Evolutionary conservation across 257 asterid species (phyloP).

Genomic region (Pogostemon cablin): DNA sequence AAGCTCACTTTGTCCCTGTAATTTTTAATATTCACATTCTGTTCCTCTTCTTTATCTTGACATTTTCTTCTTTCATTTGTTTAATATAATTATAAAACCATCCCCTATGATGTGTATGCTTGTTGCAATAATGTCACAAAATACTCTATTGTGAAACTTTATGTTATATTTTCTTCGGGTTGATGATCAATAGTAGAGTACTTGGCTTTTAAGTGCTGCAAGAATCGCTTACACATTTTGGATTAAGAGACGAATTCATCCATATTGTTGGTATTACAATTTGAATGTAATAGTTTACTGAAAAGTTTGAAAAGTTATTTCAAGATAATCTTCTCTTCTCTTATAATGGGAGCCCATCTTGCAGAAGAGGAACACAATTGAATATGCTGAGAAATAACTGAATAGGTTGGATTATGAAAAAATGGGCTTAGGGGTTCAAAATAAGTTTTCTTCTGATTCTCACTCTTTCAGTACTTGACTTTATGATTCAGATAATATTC

Average conservation of each 20-base stretch:
- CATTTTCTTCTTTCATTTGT: constrained; percentile 14
- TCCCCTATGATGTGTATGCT: constrained; percentile 11
- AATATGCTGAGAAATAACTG: constrained; percentile 33
- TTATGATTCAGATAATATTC: constrained; percentile 24
- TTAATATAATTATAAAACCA: constrained; percentile 15
- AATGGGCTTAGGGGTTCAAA: constrained; percentile 31
- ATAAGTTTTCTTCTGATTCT: constrained; percentile 11
- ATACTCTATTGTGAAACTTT: constrained; percentile 19
- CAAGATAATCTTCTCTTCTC: constrained; percentile 14
- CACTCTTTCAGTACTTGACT: constrained; percentile 18
- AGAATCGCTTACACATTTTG: too few relatives aligned
- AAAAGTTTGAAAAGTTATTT: constrained; percentile 11
- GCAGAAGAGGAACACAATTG: constrained; percentile 35
- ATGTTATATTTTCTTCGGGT: background rate
- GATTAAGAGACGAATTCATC: too few relatives aligned
- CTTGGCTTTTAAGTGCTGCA: too few relatives aligned
- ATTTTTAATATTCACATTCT: background rate
- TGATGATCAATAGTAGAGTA: too few relatives aligned
- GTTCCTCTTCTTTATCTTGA: constrained; percentile 2
- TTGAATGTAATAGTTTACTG: background rate
- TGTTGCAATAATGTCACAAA: constrained; percentile 19
- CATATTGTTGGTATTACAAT: background rate
- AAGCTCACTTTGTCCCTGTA: background rate
- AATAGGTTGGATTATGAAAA: constrained; percentile 32
- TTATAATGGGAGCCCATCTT: constrained; percentile 31